Evolutionary conservation across 2,329 filamentous ascomycete species (phyloP).

Genomic region (Bipolaris oryzae): DNA sequence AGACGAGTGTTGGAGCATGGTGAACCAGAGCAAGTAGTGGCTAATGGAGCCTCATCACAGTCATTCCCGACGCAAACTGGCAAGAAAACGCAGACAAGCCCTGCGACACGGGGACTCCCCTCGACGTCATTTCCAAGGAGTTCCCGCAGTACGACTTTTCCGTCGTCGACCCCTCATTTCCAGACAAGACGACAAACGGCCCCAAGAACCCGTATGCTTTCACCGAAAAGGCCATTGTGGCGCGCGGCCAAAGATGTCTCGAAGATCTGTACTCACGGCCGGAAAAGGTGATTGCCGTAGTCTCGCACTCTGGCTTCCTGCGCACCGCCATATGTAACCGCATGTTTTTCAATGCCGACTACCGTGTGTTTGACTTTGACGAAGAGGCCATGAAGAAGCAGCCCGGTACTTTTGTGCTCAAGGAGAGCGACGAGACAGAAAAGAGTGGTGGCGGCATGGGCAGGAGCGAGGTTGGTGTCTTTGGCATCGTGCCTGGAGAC

Average conservation of each 20-base stretch:
- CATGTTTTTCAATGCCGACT: slow-evolving; percentile 65
- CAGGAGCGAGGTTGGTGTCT: slow-evolving; percentile 52
- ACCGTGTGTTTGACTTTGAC: slow-evolving; percentile 65
- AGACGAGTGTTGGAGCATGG: not conserved
- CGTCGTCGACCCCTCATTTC: slow-evolving; percentile 63
- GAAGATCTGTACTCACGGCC: slow-evolving; percentile 58
- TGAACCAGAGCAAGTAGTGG: not conserved
- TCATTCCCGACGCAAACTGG: slow-evolving; percentile 67
- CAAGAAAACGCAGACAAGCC: slow-evolving; percentile 61
- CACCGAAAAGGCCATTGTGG: slow-evolving; percentile 59
- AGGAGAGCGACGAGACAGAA: slow-evolving; percentile 58
- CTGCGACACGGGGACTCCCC: slow-evolving; percentile 65
- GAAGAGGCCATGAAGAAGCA: slow-evolving; percentile 55
- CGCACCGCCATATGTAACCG: slow-evolving; percentile 61
- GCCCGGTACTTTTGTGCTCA: slow-evolving; percentile 43
- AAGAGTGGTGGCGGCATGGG: slow-evolving; percentile 58
- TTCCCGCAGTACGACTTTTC: slow-evolving; percentile 66
- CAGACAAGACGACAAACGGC: slow-evolving; percentile 62
- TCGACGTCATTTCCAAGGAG: slow-evolving; percentile 52
- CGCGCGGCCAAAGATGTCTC: slow-evolving; percentile 60
- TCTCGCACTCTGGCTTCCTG: slow-evolving; percentile 69
- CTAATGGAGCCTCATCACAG: slow-evolving; percentile 15
- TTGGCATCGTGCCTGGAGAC: slow-evolving; percentile 31
- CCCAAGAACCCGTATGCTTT: slow-evolving; percentile 58
- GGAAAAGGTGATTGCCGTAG: slow-evolving; percentile 68